A percentile compares a stretch with the other conserved stretches of the same genome.
phyloP scores from a whole-genome alignment of 495 filamentous ascomycete species.

The Parathielavia hyrcaniae region DNA sequence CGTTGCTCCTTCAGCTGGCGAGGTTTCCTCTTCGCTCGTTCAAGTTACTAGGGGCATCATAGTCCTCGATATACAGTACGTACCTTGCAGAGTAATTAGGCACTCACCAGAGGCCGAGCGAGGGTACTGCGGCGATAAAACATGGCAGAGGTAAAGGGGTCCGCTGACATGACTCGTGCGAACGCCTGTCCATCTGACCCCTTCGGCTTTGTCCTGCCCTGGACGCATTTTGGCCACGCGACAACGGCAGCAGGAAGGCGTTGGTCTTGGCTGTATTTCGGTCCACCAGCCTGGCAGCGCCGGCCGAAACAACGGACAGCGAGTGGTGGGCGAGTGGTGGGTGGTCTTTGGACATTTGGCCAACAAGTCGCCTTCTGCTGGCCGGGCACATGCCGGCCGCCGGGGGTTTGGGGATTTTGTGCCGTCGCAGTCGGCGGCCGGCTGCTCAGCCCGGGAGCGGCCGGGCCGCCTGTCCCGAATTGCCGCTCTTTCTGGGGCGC shows the following conservation, averaged over 20 bases:
- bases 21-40: too few relatives aligned
- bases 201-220: neutral
- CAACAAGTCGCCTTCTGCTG: slow-evolving; percentile 2
- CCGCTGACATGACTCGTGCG: slow-evolving; percentile 17
- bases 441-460: neutral
- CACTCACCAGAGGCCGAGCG: neutral
- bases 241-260: slow-evolving; percentile 4
- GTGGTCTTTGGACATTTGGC: neutral
- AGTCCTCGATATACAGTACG: too few relatives aligned
- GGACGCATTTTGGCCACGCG: slow-evolving; percentile 10
- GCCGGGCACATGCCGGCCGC: neutral
- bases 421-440: neutral
- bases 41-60: too few relatives aligned
- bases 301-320: neutral
- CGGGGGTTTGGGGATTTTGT: neutral
- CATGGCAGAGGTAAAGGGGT: neutral
- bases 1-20: too few relatives aligned
- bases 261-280: neutral
- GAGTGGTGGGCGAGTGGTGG: neutral
- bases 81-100: neutral
- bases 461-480: neutral
- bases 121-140: neutral
- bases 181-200: neutral
- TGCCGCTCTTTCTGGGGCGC: neutral
- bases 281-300: neutral